A percentile compares a stretch with the other conserved stretches of the same genome.
Conservation (phyloP, 441 rosid species). For the Euphorbia celastroides region DNA sequence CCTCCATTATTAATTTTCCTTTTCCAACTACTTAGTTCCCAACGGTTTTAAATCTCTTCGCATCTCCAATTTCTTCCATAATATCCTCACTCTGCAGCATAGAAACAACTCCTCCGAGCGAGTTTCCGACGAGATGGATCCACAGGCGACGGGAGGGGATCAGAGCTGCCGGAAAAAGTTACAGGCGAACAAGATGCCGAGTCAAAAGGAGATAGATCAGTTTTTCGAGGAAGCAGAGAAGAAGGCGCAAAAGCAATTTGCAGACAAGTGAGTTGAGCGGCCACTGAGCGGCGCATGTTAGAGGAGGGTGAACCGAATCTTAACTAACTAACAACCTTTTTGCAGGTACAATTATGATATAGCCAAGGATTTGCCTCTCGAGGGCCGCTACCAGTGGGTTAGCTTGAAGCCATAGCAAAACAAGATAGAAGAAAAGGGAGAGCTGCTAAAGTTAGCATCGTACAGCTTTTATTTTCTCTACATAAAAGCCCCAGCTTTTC, state of each 20-base stretch:
- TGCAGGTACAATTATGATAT: constrained; percentile 69
- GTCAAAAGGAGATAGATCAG: constrained; percentile 53
- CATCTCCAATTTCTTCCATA: neutral
- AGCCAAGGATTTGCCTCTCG: constrained; percentile 58
- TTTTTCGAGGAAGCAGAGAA: constrained; percentile 53
- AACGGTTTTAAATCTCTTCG: neutral
- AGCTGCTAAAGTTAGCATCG: constrained; percentile 30
- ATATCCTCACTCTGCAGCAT: constrained; percentile 19
- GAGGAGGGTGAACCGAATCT: constrained; percentile 13
- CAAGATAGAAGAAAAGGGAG: constrained; percentile 1
- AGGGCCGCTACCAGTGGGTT: constrained; percentile 81
- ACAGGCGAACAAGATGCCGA: constrained; percentile 23
- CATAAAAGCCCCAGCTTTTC: neutral
- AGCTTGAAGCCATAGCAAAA: constrained; percentile 42
- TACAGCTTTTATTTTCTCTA: constrained; percentile 22
- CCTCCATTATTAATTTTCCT: constrained; percentile 1
- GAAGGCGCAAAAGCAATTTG: constrained; percentile 49
- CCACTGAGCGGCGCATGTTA: constrained; percentile 26
- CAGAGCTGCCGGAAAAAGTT: constrained; percentile 4
- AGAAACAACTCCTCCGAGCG: constrained; percentile 31
- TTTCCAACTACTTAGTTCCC: neutral
- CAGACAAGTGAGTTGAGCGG: constrained; percentile 47
- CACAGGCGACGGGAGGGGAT: neutral
- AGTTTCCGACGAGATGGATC: constrained; percentile 32
- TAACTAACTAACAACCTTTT: constrained; percentile 52